Base-by-base conservation (phyloP, 2,329 filamentous ascomycete genomes). In the Phialocephala sp. region DNA sequence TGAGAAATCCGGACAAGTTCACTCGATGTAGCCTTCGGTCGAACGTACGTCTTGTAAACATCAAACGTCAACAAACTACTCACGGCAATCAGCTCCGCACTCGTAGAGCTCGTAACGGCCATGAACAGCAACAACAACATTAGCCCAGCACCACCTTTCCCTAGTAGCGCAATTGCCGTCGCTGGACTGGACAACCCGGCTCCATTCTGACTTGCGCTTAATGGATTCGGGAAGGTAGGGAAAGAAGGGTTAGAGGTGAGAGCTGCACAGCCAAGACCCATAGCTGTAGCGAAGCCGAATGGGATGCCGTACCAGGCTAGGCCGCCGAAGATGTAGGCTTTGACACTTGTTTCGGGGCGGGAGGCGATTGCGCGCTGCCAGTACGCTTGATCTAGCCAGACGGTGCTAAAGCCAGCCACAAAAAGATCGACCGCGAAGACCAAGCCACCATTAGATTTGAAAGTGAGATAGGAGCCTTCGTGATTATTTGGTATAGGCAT, bases 331-430 rank as follows among this genome's bases (percentile, higher is more conserved):
- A 81, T 73, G 63, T 81, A 82, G 1, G 78, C 80, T 59, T 77
- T 78, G 2, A 80, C 79, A 0, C 76, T 76, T 0, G 78, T 80
- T 64, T 79, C 76, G 0, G 79, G 80, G 22, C 76, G 71, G 0
- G 77, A 79, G 8, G 79, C 79, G 65, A 82, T 80, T 3, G 79
- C 80, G 1, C 79, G 77, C 69, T 81, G 79, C 80, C 79, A 81
- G 66, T 81, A 81, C 1, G 77, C 79, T 71, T 81, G 79, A 66
- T 81, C 79, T 0, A 80, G 73, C 75, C 77, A 81, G 14, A 78
- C 76, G 20, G 71, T 76, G 18, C 69, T 72, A 62, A 81, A 79
- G 0, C 78, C 77, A 0, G 77, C 74, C 0, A 79, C 72, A 41
- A 81, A 76, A 6, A 79, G 60, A 63, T 78, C 74, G 14, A 77